A percentile compares a stretch with the other conserved stretches of the same genome.
Evolutionary conservation across 1,284 basidiomycete genomes (phyloP).

Genomic region (Cutaneotrichosporon spelunceum): DNA sequence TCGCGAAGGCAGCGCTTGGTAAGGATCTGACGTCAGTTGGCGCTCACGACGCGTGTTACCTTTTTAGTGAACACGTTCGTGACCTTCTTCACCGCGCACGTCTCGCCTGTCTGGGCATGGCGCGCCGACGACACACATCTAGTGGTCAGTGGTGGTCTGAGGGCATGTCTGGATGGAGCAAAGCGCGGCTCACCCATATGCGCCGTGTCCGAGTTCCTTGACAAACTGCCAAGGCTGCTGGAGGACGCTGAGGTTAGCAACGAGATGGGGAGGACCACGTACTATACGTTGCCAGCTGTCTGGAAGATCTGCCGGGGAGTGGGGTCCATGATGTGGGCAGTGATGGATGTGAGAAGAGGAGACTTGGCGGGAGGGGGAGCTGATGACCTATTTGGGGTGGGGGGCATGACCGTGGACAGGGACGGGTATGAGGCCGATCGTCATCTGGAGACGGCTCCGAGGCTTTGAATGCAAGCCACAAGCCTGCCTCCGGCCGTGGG

Average conservation of each 20-base stretch:
- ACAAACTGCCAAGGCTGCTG: conserved; percentile 89
- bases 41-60: conserved; percentile 17
- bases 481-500: too few species aligned
- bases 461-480: too few species aligned
- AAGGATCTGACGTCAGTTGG: conserved; percentile 61
- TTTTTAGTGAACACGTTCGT: conserved; percentile 94
- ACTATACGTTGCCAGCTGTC: conserved; percentile 51
- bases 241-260: conserved; percentile 57
- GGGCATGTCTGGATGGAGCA: neutral
- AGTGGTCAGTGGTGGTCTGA: neutral
- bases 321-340: conserved; percentile 42
- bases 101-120: conserved; percentile 78
- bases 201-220: conserved; percentile 92
- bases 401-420: too few species aligned
- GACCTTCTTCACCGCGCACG: conserved; percentile 70
- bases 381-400: neutral
- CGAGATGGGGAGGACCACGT: conserved; percentile 14
- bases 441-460: too few species aligned
- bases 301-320: conserved; percentile 50
- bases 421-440: too few species aligned
- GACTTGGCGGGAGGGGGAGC: neutral
- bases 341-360: neutral
- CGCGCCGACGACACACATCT: conserved; percentile 78
- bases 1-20: conserved; percentile 92
- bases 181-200: conserved; percentile 62